Evolutionary conservation across 306 rosid species (phyloP).

Genomic region (Delonix regia): DNA sequence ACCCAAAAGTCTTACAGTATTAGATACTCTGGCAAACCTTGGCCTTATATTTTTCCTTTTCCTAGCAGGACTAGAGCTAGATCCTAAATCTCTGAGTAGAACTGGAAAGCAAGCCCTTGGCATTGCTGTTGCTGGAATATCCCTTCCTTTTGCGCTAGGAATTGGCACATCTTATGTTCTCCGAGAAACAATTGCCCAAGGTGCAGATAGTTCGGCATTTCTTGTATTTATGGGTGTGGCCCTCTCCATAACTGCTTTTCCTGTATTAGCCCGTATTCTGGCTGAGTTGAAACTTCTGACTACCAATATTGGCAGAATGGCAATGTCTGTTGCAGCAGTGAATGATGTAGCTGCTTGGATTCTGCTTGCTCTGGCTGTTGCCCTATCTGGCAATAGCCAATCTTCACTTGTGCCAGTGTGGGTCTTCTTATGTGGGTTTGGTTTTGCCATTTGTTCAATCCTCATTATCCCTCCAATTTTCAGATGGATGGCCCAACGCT

Average conservation of each 20-base stretch:
- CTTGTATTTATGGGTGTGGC: constrained; percentile 94
- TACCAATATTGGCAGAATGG: constrained; percentile 73
- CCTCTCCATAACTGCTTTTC: constrained; percentile 88
- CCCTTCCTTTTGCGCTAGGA: constrained; percentile 77
- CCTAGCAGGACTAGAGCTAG: constrained; percentile 78
- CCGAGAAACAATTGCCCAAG: constrained; percentile 64
- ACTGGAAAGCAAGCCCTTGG: constrained; percentile 70
- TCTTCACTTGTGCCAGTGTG: constrained; percentile 75
- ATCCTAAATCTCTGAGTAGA: constrained; percentile 62
- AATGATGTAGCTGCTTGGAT: constrained; percentile 94
- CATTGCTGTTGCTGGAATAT: constrained; percentile 79
- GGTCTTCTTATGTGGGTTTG: constrained; percentile 72
- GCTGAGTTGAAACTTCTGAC: constrained; percentile 91
- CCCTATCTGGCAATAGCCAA: constrained; percentile 62
- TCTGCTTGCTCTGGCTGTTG: constrained; percentile 86
- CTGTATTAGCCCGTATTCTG: constrained; percentile 84
- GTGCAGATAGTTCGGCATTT: constrained; percentile 55
- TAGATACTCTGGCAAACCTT: constrained; percentile 88
- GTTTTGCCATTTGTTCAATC: constrained; percentile 52
- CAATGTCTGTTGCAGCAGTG: constrained; percentile 96
- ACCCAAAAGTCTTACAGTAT: constrained; percentile 69
- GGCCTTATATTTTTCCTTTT: constrained; percentile 87
- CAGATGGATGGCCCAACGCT: constrained; percentile 63
- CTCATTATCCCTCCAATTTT: constrained; percentile 60
- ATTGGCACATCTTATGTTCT: constrained; percentile 78